A percentile compares a stretch with the other conserved stretches of the same genome.
Conservation (phyloP, 305 asterid species). For the Salvia sclarea region DNA sequence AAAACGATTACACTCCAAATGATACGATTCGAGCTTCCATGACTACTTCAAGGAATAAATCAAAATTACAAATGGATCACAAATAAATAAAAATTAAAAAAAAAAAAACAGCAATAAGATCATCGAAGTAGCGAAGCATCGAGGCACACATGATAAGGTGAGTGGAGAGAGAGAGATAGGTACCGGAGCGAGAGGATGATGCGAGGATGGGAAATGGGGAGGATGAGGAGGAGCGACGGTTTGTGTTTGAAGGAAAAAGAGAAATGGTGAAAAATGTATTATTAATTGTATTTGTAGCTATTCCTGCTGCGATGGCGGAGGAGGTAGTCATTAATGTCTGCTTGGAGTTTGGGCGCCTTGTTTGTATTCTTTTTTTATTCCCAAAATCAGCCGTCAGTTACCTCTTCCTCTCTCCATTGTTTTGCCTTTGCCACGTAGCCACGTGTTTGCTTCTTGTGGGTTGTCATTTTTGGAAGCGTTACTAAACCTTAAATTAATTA, state of each 20-base stretch:
- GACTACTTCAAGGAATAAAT: neutral
- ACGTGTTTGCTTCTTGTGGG: too few relatives aligned
- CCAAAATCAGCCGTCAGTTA: neutral
- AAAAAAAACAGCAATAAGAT: neutral
- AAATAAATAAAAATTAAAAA: neutral
- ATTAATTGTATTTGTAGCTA: too few relatives aligned
- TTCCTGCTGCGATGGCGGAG: neutral
- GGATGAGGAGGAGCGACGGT: slow-evolving; percentile 12
- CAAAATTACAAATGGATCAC: too few relatives aligned
- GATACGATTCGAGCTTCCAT: neutral
- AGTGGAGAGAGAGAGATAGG: neutral
- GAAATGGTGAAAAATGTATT: neutral
- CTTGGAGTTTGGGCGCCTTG: slow-evolving; percentile 14
- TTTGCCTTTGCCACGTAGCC: neutral
- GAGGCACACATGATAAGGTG: neutral
- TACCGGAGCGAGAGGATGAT: slow-evolving; percentile 37
- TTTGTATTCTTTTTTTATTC: neutral
- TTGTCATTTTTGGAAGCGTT: too few relatives aligned
- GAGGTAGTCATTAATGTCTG: slow-evolving; percentile 25
- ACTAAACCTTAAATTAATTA: too few relatives aligned
- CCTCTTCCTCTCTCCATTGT: neutral
- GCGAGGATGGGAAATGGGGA: slow-evolving; percentile 10
- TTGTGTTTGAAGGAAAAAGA: neutral
- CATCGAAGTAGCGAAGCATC: neutral
- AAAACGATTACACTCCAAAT: neutral